A percentile compares a stretch with the other conserved stretches of the same genome.
These are phyloP conservation scores for Violaceomyces palustris DNA, from an alignment of 1,284 basidiomycete species.

Conservation along the genomic window DNA sequence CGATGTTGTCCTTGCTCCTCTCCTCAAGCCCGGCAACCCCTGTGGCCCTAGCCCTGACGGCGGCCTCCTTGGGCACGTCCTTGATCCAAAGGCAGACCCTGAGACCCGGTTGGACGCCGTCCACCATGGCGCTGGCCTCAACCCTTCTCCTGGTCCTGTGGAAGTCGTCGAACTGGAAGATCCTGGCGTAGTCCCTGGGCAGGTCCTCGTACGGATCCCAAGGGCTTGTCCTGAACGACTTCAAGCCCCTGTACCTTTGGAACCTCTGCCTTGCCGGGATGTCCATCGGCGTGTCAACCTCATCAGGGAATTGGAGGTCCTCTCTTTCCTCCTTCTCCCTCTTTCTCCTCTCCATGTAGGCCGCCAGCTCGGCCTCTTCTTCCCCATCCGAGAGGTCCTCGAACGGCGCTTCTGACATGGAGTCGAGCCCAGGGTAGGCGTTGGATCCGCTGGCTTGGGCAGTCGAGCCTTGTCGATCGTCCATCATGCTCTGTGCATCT, in stretches of 20 bases:
- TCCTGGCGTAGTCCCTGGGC: constrained; percentile 84
- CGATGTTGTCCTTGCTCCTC: constrained; percentile 26
- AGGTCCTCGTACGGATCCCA: constrained; percentile 98
- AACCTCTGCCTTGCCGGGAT: constrained; percentile 80
- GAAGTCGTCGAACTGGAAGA: constrained; percentile 96
- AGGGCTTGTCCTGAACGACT: constrained; percentile 85
- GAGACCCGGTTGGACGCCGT: constrained; percentile 36
- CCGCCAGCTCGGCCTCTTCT: constrained; percentile 60
- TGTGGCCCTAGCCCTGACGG: constrained; percentile 22
- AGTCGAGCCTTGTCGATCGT: constrained; percentile 58
- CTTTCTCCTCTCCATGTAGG: constrained; percentile 70
- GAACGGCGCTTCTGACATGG: constrained; percentile 12
- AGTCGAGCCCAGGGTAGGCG: constrained; percentile 7
- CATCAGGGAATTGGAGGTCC: constrained; percentile 85
- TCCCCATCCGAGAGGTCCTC: constrained; percentile 57
- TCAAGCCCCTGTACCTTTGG: constrained; percentile 84
- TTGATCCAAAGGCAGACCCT: constrained; percentile 32
- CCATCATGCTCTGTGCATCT: constrained; percentile 57
- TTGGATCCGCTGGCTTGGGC: constrained; percentile 13
- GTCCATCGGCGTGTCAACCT: constrained; percentile 91
- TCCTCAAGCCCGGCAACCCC: background rate
- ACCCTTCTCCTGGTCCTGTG: constrained; percentile 76
- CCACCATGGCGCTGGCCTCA: constrained; percentile 48
- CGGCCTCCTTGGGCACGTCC: constrained; percentile 38
- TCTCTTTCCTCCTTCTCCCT: constrained; percentile 72